phyloP scores from a whole-genome alignment of 176 grass and related monocot species.

The Paspalum vaginatum region DNA sequence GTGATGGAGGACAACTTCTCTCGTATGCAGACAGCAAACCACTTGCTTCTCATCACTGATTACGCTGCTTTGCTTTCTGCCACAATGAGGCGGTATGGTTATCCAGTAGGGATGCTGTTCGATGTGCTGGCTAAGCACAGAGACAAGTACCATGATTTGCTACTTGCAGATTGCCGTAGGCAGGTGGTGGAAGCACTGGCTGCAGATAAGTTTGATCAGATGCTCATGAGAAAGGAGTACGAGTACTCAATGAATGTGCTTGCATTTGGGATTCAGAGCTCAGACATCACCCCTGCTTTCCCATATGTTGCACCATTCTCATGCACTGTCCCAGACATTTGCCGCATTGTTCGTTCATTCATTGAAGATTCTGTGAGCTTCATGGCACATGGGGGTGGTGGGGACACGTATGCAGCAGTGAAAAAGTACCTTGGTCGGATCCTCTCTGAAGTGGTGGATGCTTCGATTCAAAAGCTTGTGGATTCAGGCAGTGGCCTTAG shows the following conservation, averaged over 20 bases:
- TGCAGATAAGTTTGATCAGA: constrained; percentile 94
- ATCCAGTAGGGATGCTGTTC: constrained; percentile 84
- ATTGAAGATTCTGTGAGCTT: constrained; percentile 97
- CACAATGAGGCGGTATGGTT: constrained; percentile 87
- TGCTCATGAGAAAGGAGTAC: constrained; percentile 99
- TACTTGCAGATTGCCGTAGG: constrained; percentile 88
- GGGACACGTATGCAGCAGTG: constrained; percentile 76
- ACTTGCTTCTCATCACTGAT: constrained; percentile 93
- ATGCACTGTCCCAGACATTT: constrained; percentile 84
- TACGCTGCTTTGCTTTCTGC: constrained; percentile 79
- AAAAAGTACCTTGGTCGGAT: constrained; percentile 95
- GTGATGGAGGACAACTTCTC: constrained; percentile 97
- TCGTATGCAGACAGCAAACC: constrained; percentile 96
- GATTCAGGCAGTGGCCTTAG: constrained; percentile 70
- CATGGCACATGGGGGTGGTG: constrained; percentile 91
- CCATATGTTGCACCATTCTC: constrained; percentile 93
- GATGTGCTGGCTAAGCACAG: constrained; percentile 89
- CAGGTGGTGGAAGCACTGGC: constrained; percentile 87
- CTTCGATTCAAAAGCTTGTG: constrained; percentile 68
- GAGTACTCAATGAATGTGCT: constrained; percentile 99
- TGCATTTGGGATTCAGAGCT: constrained; percentile 95
- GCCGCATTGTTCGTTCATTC: constrained; percentile 95
- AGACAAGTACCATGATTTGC: constrained; percentile 96
- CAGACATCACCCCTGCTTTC: constrained; percentile 92
- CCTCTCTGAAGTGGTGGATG: constrained; percentile 73